A percentile compares a stretch with the other conserved stretches of the same genome.
Conservation (phyloP, 345 rosid species). For the rapeseed (Brassica napus) region DNA sequence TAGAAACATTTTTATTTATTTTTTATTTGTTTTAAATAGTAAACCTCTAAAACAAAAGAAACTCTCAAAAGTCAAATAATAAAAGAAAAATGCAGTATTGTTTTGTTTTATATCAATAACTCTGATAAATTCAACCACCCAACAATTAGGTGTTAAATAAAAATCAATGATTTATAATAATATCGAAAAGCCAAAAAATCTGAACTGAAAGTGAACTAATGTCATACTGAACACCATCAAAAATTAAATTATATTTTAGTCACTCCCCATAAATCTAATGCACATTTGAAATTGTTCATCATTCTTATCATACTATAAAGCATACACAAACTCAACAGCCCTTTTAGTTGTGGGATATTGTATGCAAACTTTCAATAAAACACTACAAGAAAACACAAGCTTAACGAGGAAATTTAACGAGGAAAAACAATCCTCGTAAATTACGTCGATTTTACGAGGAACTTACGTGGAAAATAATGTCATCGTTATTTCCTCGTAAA, state of each 20-base stretch:
- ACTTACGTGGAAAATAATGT: too few relatives aligned
- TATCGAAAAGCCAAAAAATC: neutral
- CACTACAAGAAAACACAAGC: too few relatives aligned
- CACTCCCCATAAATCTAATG: neutral
- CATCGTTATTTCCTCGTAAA: too few relatives aligned
- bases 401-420: too few relatives aligned
- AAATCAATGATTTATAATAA: neutral
- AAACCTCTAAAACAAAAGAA: neutral
- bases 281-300: neutral
- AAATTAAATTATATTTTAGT: neutral
- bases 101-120: neutral
- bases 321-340: neutral
- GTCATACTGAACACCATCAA: neutral
- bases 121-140: neutral
- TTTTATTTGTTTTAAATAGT: neutral
- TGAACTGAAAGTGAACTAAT: neutral
- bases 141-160: neutral
- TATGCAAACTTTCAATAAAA: constrained; percentile 7
- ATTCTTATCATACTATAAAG: neutral
- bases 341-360: neutral
- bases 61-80: too few relatives aligned
- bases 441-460: too few relatives aligned
- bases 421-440: too few relatives aligned
- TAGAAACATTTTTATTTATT: too few relatives aligned
- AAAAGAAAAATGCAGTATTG: neutral